phyloP scores from a whole-genome alignment of 31 red algal genomes.

The Pterothamnion heteromorphum region DNA sequence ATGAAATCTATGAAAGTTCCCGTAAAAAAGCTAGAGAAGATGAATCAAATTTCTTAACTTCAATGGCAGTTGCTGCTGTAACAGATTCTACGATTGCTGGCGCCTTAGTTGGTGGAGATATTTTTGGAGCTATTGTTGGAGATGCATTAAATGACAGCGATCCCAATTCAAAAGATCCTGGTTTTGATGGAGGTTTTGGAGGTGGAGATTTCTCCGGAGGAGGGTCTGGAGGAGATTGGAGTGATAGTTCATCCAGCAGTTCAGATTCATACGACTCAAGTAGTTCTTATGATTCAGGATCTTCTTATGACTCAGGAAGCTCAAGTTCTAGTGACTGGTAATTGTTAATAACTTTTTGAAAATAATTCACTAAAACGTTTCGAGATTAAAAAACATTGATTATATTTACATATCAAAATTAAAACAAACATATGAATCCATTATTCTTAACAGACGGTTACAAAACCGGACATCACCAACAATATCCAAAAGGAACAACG shows the following conservation, averaged over 20 bases:
- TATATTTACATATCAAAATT: background rate
- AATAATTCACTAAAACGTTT: background rate
- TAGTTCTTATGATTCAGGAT: background rate
- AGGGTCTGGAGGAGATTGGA: background rate
- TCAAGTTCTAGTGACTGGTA: background rate
- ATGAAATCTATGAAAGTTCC: background rate
- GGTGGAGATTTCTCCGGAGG: too few species aligned
- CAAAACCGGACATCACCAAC: too few species aligned
- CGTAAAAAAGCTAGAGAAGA: background rate
- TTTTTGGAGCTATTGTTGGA: background rate
- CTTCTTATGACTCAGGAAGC: background rate
- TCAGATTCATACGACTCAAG: background rate
- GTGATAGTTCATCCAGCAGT: background rate
- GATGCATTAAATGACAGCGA: too few species aligned
- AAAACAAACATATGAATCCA: background rate
- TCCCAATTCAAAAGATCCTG: too few species aligned
- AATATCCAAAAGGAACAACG: too few species aligned
- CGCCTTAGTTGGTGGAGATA: background rate
- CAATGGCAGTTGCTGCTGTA: background rate
- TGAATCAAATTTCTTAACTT: background rate
- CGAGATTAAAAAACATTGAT: background rate
- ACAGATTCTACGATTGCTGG: background rate
- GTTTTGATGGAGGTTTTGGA: too few species aligned
- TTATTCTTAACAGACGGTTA: too few species aligned
- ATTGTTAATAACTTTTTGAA: background rate